Conservation (phyloP, 2,329 filamentous ascomycete species). For the Colletotrichum zoysiae region DNA sequence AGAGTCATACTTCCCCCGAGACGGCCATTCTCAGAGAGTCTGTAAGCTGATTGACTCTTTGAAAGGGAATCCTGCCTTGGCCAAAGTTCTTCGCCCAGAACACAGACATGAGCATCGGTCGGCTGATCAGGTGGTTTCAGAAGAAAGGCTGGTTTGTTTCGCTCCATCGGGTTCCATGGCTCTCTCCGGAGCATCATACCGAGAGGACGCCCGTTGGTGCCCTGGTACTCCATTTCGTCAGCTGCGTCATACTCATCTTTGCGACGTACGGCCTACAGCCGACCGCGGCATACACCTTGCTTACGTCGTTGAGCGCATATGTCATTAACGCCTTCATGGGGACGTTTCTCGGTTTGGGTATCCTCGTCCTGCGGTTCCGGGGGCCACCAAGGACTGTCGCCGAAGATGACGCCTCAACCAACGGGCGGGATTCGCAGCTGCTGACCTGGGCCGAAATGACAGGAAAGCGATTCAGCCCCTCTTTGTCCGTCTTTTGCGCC, state of each 20-base stretch:
- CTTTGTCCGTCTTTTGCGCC: conserved; percentile 49
- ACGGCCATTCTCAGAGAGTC: neutral
- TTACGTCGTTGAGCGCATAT: conserved; percentile 51
- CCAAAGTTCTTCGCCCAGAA: conserved; percentile 61
- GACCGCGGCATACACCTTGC: conserved; percentile 48
- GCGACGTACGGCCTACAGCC: conserved; percentile 49
- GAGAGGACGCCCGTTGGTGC: conserved; percentile 54
- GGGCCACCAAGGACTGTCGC: conserved; percentile 48
- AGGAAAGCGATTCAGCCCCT: conserved; percentile 48
- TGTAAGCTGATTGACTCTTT: neutral
- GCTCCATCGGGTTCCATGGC: conserved; percentile 47
- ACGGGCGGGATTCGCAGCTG: conserved; percentile 36
- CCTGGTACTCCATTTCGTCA: conserved; percentile 51
- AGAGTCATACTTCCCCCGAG: neutral
- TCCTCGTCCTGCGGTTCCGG: conserved; percentile 51
- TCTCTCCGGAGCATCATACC: conserved; percentile 52
- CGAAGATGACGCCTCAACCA: conserved; percentile 22
- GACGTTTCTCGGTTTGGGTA: conserved; percentile 51
- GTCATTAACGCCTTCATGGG: conserved; percentile 53
- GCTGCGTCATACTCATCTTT: conserved; percentile 52
- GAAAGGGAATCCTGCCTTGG: conserved; percentile 61
- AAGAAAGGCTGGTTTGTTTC: conserved; percentile 48
- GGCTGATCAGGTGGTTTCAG: conserved; percentile 50
- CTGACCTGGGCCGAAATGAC: conserved; percentile 51
- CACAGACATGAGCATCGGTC: conserved; percentile 51